Conservation (phyloP, 768 basidiomycete genomes). For the Guyanaporus albipodus region DNA sequence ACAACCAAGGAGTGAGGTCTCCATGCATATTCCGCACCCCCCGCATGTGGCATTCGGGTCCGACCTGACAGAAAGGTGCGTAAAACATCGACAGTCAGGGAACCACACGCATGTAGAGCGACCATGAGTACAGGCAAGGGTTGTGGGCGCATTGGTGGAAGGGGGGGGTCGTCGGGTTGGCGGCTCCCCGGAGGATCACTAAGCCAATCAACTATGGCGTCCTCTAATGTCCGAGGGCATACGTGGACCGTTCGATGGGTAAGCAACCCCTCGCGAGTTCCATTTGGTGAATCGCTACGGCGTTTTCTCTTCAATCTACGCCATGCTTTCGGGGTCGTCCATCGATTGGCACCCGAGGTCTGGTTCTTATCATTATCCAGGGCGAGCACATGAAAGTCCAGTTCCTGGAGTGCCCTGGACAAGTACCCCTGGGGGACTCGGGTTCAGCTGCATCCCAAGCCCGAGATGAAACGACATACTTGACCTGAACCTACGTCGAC, state of each 20-base stretch:
- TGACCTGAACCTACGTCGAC: constrained; percentile 78
- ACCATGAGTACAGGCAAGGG: constrained; percentile 53
- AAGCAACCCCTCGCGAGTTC: constrained; percentile 35
- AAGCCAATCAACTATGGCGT: constrained; percentile 53
- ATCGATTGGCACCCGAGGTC: constrained; percentile 51
- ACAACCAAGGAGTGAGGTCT: constrained; percentile 49
- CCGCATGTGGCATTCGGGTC: constrained; percentile 4
- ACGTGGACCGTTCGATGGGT: constrained; percentile 56
- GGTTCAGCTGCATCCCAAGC: background rate
- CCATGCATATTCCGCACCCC: constrained; percentile 36
- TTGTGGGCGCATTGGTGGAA: background rate
- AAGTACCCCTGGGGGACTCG: constrained; percentile 51
- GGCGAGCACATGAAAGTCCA: constrained; percentile 52
- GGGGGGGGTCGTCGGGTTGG: background rate
- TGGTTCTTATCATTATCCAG: constrained; percentile 61
- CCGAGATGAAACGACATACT: constrained; percentile 31
- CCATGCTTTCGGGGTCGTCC: constrained; percentile 31
- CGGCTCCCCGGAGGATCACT: constrained; percentile 10
- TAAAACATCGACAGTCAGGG: constrained; percentile 63
- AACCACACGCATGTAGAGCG: constrained; percentile 74
- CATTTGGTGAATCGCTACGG: background rate
- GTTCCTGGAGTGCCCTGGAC: constrained; percentile 43
- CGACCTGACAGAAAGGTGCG: constrained; percentile 44
- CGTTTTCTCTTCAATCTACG: constrained; percentile 16
- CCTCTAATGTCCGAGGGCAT: constrained; percentile 43